Conservation (phyloP, 768 basidiomycete genomes). For the Termitomyces sp. region DNA sequence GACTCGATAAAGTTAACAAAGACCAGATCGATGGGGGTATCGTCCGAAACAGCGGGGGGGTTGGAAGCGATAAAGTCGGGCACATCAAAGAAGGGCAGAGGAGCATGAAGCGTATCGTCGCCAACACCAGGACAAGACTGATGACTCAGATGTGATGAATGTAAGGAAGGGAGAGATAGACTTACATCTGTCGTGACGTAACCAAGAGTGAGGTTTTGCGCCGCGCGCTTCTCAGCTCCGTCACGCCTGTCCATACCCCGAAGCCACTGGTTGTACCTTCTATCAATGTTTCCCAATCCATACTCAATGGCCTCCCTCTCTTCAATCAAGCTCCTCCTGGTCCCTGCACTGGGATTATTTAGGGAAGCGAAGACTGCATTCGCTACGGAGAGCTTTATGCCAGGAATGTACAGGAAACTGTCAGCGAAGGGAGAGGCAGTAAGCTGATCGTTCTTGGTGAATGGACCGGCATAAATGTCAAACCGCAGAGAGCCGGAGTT, state of each 20-base stretch:
- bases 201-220: slow-evolving; percentile 58
- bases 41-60: slow-evolving; percentile 42
- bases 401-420: slow-evolving; percentile 55
- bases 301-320: slow-evolving; percentile 24
- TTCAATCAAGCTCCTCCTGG: slow-evolving; percentile 17
- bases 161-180: not conserved
- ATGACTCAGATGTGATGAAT: not conserved
- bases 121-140: slow-evolving; percentile 71
- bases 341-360: slow-evolving; percentile 28
- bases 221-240: slow-evolving; percentile 33
- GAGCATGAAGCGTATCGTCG: slow-evolving; percentile 64
- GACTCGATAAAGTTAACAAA: slow-evolving; percentile 67
- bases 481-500: slow-evolving; percentile 67
- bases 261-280: slow-evolving; percentile 38
- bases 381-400: slow-evolving; percentile 47
- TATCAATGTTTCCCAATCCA: slow-evolving; percentile 2
- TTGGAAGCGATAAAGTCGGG: slow-evolving; percentile 60
- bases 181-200: slow-evolving; percentile 52
- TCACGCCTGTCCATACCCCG: slow-evolving; percentile 44
- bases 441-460: slow-evolving; percentile 79
- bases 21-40: slow-evolving; percentile 63
- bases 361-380: slow-evolving; percentile 46
- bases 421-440: slow-evolving; percentile 70
- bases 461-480: slow-evolving; percentile 61
- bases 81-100: slow-evolving; percentile 47